Conservation (phyloP, 495 filamentous ascomycete genomes). For the Annulohypoxylon moriforme region DNA sequence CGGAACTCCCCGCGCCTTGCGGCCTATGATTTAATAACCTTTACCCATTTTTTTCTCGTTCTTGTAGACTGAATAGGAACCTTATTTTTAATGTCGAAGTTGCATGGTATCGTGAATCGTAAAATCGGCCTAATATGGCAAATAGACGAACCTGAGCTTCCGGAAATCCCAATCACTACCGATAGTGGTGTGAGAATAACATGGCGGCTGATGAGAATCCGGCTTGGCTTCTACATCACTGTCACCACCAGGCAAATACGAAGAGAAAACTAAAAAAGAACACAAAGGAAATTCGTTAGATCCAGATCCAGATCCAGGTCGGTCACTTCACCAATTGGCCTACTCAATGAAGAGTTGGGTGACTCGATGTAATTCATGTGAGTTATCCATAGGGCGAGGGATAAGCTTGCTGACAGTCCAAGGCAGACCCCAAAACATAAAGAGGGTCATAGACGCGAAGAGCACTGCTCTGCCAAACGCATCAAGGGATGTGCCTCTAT, state of each 20-base stretch:
- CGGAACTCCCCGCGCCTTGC: background rate
- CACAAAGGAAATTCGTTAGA: background rate
- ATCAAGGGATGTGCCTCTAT: constrained; percentile 20
- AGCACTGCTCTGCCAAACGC: constrained; percentile 24
- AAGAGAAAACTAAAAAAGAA: background rate
- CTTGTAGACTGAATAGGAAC: background rate
- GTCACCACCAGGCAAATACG: background rate
- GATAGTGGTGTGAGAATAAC: background rate
- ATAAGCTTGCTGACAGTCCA: constrained; percentile 20
- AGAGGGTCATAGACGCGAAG: constrained; percentile 16
- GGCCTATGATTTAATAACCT: background rate
- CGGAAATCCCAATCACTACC: background rate
- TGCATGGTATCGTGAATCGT: background rate
- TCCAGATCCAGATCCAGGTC: background rate
- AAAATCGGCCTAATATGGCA: constrained; percentile 5
- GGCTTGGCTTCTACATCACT: background rate
- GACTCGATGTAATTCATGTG: constrained; percentile 24
- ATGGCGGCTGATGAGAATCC: background rate
- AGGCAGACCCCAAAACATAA: constrained; percentile 16
- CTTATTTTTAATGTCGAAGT: background rate
- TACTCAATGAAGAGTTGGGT: constrained; percentile 20
- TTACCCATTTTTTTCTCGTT: background rate
- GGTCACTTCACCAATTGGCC: constrained; percentile 25
- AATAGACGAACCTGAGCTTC: background rate
- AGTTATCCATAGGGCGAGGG: constrained; percentile 15